phyloP scores from a whole-genome alignment of 2,329 filamentous ascomycete genomes.

The Ophiocordyceps australis region DNA sequence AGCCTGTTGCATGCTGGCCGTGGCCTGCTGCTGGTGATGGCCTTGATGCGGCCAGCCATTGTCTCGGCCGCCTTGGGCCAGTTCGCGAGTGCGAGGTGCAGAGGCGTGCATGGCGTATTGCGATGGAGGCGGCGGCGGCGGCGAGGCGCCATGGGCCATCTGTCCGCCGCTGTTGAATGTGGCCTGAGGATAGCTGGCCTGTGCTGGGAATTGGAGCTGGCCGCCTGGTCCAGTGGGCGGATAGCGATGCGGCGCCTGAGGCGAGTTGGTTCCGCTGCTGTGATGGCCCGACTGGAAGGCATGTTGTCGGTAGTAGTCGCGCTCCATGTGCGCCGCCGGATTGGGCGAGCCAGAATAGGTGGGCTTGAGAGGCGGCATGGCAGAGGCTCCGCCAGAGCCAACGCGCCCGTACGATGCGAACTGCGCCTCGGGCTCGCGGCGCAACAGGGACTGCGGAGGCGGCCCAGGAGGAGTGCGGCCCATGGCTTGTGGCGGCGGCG shows the following conservation, averaged over 20 bases:
- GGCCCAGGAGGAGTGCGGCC: slow-evolving; percentile 19
- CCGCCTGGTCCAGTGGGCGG: slow-evolving; percentile 18
- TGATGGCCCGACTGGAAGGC: slow-evolving; percentile 15
- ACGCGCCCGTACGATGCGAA: slow-evolving; percentile 26
- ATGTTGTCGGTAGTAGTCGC: slow-evolving; percentile 29
- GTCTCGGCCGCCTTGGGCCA: slow-evolving; percentile 16
- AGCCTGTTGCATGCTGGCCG: slow-evolving; percentile 5
- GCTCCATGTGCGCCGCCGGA: slow-evolving; percentile 26
- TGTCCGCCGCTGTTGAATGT: slow-evolving; percentile 18
- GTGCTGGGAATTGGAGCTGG: slow-evolving; percentile 22
- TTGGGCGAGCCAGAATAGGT: slow-evolving; percentile 28
- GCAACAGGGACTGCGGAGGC: slow-evolving; percentile 21
- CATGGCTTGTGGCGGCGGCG: slow-evolving; percentile 29
- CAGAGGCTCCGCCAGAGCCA: slow-evolving; percentile 17
- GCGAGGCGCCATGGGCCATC: slow-evolving; percentile 24
- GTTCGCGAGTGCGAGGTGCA: slow-evolving; percentile 23
- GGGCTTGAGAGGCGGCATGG: slow-evolving; percentile 37
- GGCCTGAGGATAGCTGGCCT: slow-evolving; percentile 23
- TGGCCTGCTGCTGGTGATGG: slow-evolving; percentile 7
- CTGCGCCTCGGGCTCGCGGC: slow-evolving; percentile 29
- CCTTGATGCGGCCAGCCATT: slow-evolving; percentile 15
- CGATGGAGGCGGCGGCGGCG: slow-evolving; percentile 33
- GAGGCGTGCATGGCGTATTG: slow-evolving; percentile 33
- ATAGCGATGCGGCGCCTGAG: slow-evolving; percentile 27
- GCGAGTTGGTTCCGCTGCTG: slow-evolving; percentile 21